Evolutionary conservation across 1,284 basidiomycete species (phyloP), one percentile per base, ranked within the genome.

Genomic region (Ceratobasidium theobromae): DNA sequence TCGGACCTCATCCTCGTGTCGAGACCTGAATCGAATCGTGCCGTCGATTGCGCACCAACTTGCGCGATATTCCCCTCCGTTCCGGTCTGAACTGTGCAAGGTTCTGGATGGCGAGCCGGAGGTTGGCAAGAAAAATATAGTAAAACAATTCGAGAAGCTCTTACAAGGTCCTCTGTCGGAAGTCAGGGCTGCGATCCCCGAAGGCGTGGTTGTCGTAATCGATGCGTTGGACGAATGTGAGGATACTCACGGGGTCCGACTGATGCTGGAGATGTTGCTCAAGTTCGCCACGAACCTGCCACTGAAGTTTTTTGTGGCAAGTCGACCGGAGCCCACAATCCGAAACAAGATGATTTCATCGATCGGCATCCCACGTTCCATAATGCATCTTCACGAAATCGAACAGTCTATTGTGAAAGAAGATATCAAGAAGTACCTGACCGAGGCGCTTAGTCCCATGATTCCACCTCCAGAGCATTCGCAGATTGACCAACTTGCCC

Each of bases 191-290:
- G 40, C 41, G 4, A 33, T 48, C 2, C 55, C 45, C 4, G 16
- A 18, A 4, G 30, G 25, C 28, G 21, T 48, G 8, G 43, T 48
- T 2, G 21, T 60, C 4, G 30, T 48, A 18, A 48, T 60, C 12
- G 55, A 60, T 16, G 55, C 55, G 5, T 11, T 60, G n/a, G 55
- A 60, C 43, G 55, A 60, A 21, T 43, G 27, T 21, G 25, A 43
- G 6, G 43, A 35, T 14, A 16, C 8, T 11, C 14, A 48, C 16
- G 43, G 32, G 4, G 32, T 25, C 9, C 43, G n/a, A 14, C n/a
- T 33, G 16, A 9, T 60, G 11, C 43, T 60, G 16, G 30, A 35
- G 2, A 5, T 33, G 6, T 27, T 60, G 4, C 30, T 60, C n/a
- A 35, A n/a, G 2, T 35, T 8, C 30, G 41, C 45, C 12, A 12